phyloP scores from a whole-genome alignment of 2,329 filamentous ascomycete species.

The Penicillium sp. region DNA sequence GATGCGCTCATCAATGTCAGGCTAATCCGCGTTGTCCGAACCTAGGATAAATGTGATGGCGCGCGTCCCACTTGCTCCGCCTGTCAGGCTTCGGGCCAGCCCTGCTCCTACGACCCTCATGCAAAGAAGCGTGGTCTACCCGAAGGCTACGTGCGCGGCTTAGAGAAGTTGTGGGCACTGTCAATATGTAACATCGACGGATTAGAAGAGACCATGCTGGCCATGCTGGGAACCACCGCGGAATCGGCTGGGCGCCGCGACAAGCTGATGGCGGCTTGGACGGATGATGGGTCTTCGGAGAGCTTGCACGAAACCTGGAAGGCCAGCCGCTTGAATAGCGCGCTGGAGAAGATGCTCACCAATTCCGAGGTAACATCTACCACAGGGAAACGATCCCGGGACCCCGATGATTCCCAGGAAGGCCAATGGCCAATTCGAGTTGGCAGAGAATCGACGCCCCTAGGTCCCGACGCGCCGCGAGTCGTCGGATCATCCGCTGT shows the following conservation, averaged over 20 bases:
- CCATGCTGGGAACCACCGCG: constrained; percentile 37
- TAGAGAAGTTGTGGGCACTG: constrained; percentile 48
- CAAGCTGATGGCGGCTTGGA: constrained; percentile 40
- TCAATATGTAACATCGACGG: constrained; percentile 46
- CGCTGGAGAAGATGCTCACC: constrained; percentile 43
- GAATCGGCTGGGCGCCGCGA: constrained; percentile 32
- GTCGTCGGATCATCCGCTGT: constrained; percentile 25
- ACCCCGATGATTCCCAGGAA: constrained; percentile 23
- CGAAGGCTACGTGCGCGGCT: constrained; percentile 47
- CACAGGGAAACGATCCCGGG: constrained; percentile 36
- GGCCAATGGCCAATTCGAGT: constrained; percentile 35
- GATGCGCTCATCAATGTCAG: background rate
- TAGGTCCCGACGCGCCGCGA: constrained; percentile 30
- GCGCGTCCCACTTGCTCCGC: constrained; percentile 43
- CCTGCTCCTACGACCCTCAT: constrained; percentile 45
- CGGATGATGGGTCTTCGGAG: constrained; percentile 41
- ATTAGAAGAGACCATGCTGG: constrained; percentile 42
- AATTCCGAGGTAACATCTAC: constrained; percentile 25
- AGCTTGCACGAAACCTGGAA: constrained; percentile 47
- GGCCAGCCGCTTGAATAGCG: constrained; percentile 38
- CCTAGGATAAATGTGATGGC: constrained; percentile 45
- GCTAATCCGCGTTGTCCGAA: background rate
- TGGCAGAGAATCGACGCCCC: constrained; percentile 25
- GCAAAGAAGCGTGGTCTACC: constrained; percentile 47
- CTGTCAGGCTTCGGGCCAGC: constrained; percentile 40